Base-by-base conservation (phyloP, 371 early-diverging fungal genomes). In the Rhizopus delemar region DNA sequence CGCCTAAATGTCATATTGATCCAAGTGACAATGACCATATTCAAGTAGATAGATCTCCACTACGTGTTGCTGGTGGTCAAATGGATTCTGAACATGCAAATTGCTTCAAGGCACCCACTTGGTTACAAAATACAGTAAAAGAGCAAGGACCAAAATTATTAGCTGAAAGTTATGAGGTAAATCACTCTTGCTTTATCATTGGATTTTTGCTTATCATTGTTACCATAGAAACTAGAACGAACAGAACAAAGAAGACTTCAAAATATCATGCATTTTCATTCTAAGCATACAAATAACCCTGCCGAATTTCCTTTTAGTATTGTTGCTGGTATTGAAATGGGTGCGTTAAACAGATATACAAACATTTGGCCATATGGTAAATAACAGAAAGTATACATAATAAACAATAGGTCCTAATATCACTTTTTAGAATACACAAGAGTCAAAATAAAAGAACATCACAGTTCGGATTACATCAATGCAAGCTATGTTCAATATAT, bases 391-490 rank as follows among this genome's bases (percentile, higher is more conserved):
- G 6, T n/a, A 15, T 13, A 11, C 11, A 43, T n/a, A 43, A 43
- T 43, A 8, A 36, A 8, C 36, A 36, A 36, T 36, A 71, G 66
- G 67, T 82, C 22, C n/a, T 34, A n/a, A 52, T 59, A 32, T 67
- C 49, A 35, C 61, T 16, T 69, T 65, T 59, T 63, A 69, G 84
- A 88, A 60, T 77, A 82, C 54, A 80, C 85, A 36, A 63, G 88
- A 53, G 77, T 82, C 22, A 79, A 74, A 60, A 64, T 84, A 7
- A 38, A 46, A 15, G 43, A 65, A 22, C 61, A 35, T 64, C 61
- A 59, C 69, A 53, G 65, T 9, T 81, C 70, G 60, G 92, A 93
- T 70, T 95, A 95, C 68, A 93, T 94, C 70, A 95, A 95, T 60
- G 93, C 93, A 28, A 78, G 77, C 43, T 82, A 78, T 56, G 71